Conservation (phyloP, 2,329 filamentous ascomycete species). For the Penicillium sp. region DNA sequence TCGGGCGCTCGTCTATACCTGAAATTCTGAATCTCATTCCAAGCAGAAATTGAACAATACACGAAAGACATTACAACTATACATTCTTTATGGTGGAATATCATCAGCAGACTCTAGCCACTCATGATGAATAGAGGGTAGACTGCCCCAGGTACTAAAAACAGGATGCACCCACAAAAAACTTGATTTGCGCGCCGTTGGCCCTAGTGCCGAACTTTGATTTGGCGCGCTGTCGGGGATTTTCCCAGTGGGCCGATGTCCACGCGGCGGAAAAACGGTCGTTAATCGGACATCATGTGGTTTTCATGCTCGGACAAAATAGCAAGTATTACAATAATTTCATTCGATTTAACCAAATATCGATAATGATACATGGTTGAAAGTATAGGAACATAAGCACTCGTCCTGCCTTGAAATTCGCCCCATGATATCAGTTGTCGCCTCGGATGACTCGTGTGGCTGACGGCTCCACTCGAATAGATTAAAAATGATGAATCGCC, state of each 20-base stretch:
- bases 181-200: slow-evolving; percentile 20
- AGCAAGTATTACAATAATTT: background rate
- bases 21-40: no score
- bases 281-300: slow-evolving; percentile 4
- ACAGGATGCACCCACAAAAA: slow-evolving; percentile 5
- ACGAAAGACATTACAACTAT: background rate
- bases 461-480: slow-evolving; percentile 30
- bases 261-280: slow-evolving; percentile 7
- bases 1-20: no score
- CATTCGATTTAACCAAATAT: background rate
- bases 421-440: slow-evolving; percentile 23
- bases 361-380: background rate
- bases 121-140: background rate
- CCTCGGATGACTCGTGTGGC: slow-evolving; percentile 27
- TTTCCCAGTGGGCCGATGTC: slow-evolving; percentile 10
- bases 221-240: slow-evolving; percentile 11
- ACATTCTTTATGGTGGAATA: background rate
- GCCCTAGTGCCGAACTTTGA: slow-evolving; percentile 12
- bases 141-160: slow-evolving; percentile 6
- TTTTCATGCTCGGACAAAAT: background rate
- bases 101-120: background rate
- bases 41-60: no score
- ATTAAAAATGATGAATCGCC: slow-evolving; percentile 30
- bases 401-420: slow-evolving; percentile 12
- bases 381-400: background rate